These are phyloP conservation scores for Miamiensis avidus DNA, from an alignment of 169 alveolate species.

Conservation along the genomic window DNA sequence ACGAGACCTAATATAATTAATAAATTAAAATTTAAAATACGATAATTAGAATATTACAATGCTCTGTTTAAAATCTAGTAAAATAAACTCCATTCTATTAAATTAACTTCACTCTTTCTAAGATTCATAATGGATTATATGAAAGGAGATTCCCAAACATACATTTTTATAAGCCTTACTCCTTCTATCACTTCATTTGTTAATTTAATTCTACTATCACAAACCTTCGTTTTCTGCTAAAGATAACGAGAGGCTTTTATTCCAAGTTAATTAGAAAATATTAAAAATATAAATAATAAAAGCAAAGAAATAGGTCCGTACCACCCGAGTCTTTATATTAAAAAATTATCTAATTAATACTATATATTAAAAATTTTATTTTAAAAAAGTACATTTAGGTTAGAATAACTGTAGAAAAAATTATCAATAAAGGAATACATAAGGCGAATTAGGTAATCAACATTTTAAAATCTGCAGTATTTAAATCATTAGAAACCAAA, in stretches of 20 bases:
- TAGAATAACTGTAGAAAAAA: neutral
- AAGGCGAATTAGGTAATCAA: neutral
- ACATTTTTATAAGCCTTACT: constrained; percentile 38
- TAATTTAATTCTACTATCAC: constrained; percentile 23
- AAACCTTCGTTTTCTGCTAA: neutral
- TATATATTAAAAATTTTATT: neutral
- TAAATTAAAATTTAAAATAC: too few species aligned
- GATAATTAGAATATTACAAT: too few species aligned
- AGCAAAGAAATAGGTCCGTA: neutral
- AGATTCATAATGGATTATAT: too few species aligned
- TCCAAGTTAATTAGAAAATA: too few species aligned
- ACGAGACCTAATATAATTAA: too few species aligned
- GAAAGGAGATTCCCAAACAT: constrained; percentile 45
- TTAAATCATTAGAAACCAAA: constrained; percentile 28
- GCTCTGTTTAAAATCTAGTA: too few species aligned
- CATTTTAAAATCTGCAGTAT: neutral
- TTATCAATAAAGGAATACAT: constrained; percentile 1
- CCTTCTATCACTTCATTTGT: constrained; percentile 36
- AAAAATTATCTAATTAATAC: neutral
- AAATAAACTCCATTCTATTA: too few species aligned
- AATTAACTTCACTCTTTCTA: too few species aligned
- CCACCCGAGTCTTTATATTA: neutral
- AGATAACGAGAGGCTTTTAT: neutral
- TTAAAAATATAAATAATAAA: too few species aligned
- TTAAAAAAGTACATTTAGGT: neutral